Percentiles rank a stretch among this genome's conserved stretches.
phyloP scores from a whole-genome alignment of 805 yeast genomes.

The Candida chauliodis region DNA sequence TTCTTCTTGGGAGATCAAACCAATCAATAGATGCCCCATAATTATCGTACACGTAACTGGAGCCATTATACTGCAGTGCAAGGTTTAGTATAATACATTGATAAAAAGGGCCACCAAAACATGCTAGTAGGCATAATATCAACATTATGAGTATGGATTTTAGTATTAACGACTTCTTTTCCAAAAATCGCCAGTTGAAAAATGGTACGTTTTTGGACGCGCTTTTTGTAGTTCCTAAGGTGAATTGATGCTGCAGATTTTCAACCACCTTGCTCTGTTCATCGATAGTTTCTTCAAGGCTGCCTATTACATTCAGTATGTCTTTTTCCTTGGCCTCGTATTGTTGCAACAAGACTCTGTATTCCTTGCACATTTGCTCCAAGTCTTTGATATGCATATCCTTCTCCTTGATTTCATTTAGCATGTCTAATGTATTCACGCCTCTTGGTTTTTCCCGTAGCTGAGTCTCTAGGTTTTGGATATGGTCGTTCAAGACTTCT shows the following conservation, averaged over 20 bases:
- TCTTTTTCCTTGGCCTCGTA: slow-evolving; percentile 12
- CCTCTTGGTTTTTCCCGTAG: slow-evolving; percentile 3
- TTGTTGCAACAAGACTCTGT: slow-evolving; percentile 14
- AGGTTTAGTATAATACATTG: neutral
- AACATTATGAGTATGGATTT: slow-evolving; percentile 21
- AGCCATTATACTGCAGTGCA: neutral
- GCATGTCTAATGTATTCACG: neutral
- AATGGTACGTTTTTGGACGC: too few relatives aligned
- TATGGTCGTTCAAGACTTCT: slow-evolving; percentile 12
- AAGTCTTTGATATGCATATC: slow-evolving; percentile 9
- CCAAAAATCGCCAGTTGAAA: too few relatives aligned
- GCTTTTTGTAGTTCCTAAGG: too few relatives aligned
- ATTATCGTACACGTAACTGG: slow-evolving; percentile 13
- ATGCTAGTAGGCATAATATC: slow-evolving; percentile 17
- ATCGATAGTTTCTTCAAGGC: slow-evolving; percentile 11
- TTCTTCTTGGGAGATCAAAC: too few relatives aligned
- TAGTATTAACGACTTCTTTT: too few relatives aligned
- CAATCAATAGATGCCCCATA: slow-evolving; percentile 12
- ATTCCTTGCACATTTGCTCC: slow-evolving; percentile 16
- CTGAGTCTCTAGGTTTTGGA: slow-evolving; percentile 14
- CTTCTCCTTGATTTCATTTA: slow-evolving; percentile 7
- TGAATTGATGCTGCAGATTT: slow-evolving; percentile 15
- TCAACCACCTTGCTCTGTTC: slow-evolving; percentile 21
- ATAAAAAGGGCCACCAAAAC: slow-evolving; percentile 14
- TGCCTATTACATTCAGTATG: slow-evolving; percentile 13